Evolutionary conservation across 148 eudicot genomes (phyloP).

Genomic region (Arctostaphylos glauca): DNA sequence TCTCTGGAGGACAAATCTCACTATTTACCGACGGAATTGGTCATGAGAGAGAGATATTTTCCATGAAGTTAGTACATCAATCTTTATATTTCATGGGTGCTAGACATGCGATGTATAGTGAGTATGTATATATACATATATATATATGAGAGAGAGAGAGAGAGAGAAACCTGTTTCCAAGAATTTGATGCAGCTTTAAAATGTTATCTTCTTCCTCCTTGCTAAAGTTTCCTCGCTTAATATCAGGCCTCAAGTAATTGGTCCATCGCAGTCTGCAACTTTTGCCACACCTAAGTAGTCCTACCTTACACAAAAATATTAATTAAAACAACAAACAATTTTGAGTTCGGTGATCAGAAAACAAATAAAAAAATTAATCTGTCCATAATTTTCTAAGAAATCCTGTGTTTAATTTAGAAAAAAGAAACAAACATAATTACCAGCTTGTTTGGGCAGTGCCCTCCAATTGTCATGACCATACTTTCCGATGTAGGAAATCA

Average conservation of each 20-base stretch:
- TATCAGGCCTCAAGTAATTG: constrained; percentile 27
- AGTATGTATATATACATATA: too few species aligned
- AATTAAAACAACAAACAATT: neutral
- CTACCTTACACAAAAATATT: neutral
- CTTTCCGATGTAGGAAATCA: constrained; percentile 6
- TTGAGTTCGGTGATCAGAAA: neutral
- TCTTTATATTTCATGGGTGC: neutral
- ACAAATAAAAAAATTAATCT: neutral
- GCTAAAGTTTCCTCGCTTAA: constrained; percentile 29
- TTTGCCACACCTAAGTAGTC: constrained; percentile 22
- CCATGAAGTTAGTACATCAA: neutral
- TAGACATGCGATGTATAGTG: too few species aligned
- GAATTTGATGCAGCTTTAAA: constrained; percentile 22
- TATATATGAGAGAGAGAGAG: too few species aligned
- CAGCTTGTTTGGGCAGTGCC: constrained; percentile 18
- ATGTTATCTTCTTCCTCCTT: constrained; percentile 26
- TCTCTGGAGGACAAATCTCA: too few species aligned
- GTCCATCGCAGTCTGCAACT: constrained; percentile 29
- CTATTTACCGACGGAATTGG: too few species aligned
- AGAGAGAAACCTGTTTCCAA: constrained; percentile 20
- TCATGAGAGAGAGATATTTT: too few species aligned
- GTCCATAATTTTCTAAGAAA: neutral
- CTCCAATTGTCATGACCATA: constrained; percentile 18
- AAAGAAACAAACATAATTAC: neutral
- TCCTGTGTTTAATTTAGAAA: neutral